phyloP scores from a whole-genome alignment of 257 asterid species.

The Solanum verrucosum region DNA sequence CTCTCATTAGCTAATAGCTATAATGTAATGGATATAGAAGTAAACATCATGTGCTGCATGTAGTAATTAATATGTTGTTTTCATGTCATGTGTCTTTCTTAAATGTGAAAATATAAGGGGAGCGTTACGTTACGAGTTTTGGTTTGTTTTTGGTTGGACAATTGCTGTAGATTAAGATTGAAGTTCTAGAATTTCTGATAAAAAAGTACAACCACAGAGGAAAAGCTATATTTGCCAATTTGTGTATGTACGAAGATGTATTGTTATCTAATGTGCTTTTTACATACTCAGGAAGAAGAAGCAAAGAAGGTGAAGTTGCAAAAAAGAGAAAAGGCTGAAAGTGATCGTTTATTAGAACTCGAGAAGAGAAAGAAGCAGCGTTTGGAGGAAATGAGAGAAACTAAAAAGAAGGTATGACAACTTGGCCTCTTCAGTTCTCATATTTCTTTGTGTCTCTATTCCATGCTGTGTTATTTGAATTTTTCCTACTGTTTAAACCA shows the following conservation, averaged over 20 bases:
- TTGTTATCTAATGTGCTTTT: neutral
- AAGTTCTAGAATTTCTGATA: neutral
- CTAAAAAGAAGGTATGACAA: constrained; percentile 58
- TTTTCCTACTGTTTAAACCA: neutral
- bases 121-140: too few relatives aligned
- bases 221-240: neutral
- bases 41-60: neutral
- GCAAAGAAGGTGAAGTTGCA: constrained; percentile 43
- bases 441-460: neutral
- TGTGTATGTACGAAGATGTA: neutral
- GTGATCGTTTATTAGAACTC: constrained; percentile 67
- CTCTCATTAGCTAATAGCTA: too few relatives aligned
- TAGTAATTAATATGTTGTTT: too few relatives aligned
- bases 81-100: too few relatives aligned
- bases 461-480: neutral
- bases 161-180: neutral
- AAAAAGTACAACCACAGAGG: neutral
- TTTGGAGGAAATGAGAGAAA: constrained; percentile 68
- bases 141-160: too few relatives aligned
- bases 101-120: too few relatives aligned
- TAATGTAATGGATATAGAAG: neutral
- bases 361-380: constrained; percentile 90
- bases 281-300: constrained; percentile 67
- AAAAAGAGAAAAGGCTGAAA: constrained; percentile 72
- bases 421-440: neutral